These are phyloP conservation scores for Mycena sp. DNA, from an alignment of 1,284 basidiomycete species.

Conservation along the genomic window DNA sequence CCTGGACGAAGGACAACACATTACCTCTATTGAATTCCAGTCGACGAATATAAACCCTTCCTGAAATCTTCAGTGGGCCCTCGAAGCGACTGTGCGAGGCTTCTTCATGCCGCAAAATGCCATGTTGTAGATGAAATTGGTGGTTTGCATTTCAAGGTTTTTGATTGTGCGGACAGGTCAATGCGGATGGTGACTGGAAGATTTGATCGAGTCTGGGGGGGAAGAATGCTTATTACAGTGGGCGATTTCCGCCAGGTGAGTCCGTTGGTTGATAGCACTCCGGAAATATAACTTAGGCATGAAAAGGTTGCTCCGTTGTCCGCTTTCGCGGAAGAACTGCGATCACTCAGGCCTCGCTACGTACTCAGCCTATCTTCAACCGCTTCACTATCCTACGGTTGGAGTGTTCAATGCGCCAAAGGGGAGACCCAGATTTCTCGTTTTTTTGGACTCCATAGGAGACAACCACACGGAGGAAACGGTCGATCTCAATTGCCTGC, in stretches of 20 bases:
- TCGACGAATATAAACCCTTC: not conserved
- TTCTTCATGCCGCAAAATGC: not conserved
- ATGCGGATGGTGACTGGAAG: not conserved
- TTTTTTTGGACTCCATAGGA: not conserved
- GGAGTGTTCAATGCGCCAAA: not conserved
- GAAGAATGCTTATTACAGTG: not conserved
- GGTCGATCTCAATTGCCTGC: not conserved
- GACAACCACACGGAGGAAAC: not conserved
- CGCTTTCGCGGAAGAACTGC: too few relatives aligned
- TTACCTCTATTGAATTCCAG: not conserved
- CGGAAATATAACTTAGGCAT: not conserved
- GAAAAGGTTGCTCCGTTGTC: not conserved
- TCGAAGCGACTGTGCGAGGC: not conserved
- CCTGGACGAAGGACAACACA: not conserved
- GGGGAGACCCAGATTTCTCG: not conserved
- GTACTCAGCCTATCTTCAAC: not conserved
- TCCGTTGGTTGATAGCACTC: too few relatives aligned
- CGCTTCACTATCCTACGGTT: not conserved
- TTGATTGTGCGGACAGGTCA: not conserved
- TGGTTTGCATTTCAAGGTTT: too few relatives aligned
- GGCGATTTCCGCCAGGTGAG: not conserved
- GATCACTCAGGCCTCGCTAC: not conserved
- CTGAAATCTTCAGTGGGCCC: not conserved
- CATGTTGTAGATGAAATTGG: conserved; percentile 9
- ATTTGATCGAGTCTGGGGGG: not conserved